Evolutionary conservation across 805 yeast genomes (phyloP), one percentile per base, ranked within the genome.

Genomic region (Saccharomycopsis fodiens): DNA sequence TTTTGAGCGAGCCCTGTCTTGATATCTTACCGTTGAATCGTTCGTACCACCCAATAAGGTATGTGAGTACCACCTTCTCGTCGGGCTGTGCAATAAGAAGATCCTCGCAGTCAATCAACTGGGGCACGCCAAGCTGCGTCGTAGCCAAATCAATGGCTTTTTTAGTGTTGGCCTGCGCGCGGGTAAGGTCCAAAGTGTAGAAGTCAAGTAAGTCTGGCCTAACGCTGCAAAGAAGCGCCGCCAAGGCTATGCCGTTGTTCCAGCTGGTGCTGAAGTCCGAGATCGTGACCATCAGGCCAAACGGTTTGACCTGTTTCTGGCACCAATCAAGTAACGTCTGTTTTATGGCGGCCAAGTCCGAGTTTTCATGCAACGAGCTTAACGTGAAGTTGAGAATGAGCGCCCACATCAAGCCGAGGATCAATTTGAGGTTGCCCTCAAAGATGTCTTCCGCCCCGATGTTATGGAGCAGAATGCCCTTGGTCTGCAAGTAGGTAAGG

Each of bases 381-480:
- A 54, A 44, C 3, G 74, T 64, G 46, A 65, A 64, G 49, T 65
- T 67, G 38, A 72, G 57, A 42, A 73, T 68, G 27, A 74, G 54
- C 13, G 69, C 59, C 80, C 80, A 75, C 1, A 73, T 57, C 32
- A 74, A 59, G 4, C 78, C 78, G 47, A 74, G 54, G 12, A 67
- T 67, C 34, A 72, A 56, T 53, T 74, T 75, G 34, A 61, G 51
- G 54, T 74, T 67, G 1, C 76, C 76, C 21, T 69, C 76, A 20
- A 64, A 64, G 3, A 75, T 66, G 57, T 72, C 72, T 36, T 74
- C 78, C 7, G 76, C 68, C 19, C 72, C 70, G 38, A 75, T 67
- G 48, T 65, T 67, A 50, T 65, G 60, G 16, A 69, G 60, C 45
- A 67, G 72, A 27, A 74, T 55, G 4, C 50, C 43, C 21, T 68